These are phyloP conservation scores for Fusarium kyushuense DNA, from an alignment of 2,329 filamentous ascomycete genomes.

Conservation along the genomic window DNA sequence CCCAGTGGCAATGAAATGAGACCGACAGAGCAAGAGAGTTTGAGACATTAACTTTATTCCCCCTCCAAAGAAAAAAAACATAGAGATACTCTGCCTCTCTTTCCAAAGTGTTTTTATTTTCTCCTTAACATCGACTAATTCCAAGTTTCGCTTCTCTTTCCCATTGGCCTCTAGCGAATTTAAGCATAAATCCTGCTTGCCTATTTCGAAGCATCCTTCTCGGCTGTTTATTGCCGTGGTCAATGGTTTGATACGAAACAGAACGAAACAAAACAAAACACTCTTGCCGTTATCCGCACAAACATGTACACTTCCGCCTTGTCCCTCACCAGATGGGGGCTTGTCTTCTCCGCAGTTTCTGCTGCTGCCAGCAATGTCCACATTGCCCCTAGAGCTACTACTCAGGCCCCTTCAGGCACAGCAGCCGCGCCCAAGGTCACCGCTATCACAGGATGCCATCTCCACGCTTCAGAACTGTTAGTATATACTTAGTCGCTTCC, in stretches of 20 bases:
- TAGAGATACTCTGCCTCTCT: background rate
- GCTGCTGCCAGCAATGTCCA: conserved; percentile 27
- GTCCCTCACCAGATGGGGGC: conserved; percentile 36
- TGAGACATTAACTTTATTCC: conserved; percentile 37
- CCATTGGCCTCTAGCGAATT: conserved; percentile 10
- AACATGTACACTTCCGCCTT: conserved; percentile 35
- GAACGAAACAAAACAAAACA: background rate
- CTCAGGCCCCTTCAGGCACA: conserved; percentile 44
- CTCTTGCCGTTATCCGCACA: conserved; percentile 5
- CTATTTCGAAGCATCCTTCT: background rate
- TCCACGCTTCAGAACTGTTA: conserved; percentile 57
- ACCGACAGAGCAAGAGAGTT: conserved; percentile 11
- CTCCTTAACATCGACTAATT: conserved; percentile 13
- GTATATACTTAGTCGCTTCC: conserved; percentile 28
- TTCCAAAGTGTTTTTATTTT: background rate
- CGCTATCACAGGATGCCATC: conserved; percentile 57
- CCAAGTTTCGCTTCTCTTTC: background rate
- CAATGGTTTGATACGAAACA: background rate
- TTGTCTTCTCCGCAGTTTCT: conserved; percentile 29
- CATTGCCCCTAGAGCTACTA: conserved; percentile 51
- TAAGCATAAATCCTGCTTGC: conserved; percentile 28
- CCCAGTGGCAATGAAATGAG: conserved; percentile 3
- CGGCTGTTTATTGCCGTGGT: conserved; percentile 16
- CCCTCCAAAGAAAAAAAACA: background rate
- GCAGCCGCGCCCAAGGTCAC: conserved; percentile 48